Evolutionary conservation across 2,329 filamentous ascomycete species (phyloP).

Genomic region (Epichloe baconii): DNA sequence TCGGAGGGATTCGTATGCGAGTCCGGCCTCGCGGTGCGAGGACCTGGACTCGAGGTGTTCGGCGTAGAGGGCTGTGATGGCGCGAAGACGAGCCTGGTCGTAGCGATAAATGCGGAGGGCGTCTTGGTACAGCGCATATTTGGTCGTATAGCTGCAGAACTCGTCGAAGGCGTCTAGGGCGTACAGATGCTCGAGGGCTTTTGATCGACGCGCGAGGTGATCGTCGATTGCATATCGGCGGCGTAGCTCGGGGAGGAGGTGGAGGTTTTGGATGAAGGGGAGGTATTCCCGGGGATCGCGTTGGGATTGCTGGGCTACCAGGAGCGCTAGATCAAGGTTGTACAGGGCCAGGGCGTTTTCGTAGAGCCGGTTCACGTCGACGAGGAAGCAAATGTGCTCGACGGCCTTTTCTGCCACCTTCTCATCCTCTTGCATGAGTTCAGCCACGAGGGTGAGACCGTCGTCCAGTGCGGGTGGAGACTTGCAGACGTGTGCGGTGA

Average conservation of each 20-base stretch:
- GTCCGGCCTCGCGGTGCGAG: constrained; percentile 71
- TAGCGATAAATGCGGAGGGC: constrained; percentile 78
- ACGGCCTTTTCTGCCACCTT: constrained; percentile 75
- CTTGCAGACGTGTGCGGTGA: constrained; percentile 93
- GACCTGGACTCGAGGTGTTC: constrained; percentile 62
- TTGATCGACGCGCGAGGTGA: constrained; percentile 61
- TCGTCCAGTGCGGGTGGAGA: constrained; percentile 78
- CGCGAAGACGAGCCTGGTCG: constrained; percentile 49
- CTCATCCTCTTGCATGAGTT: constrained; percentile 54
- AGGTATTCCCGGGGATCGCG: constrained; percentile 92
- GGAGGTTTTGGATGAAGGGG: constrained; percentile 81
- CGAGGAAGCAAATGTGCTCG: constrained; percentile 94
- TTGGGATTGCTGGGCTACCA: constrained; percentile 92
- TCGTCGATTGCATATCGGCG: constrained; percentile 81
- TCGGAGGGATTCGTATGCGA: constrained; percentile 77
- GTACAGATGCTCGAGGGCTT: constrained; percentile 68
- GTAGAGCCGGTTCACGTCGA: constrained; percentile 84
- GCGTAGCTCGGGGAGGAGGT: constrained; percentile 56
- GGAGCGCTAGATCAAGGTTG: constrained; percentile 74
- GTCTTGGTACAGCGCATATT: constrained; percentile 65
- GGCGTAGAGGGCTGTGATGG: constrained; percentile 69
- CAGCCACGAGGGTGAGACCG: constrained; percentile 66
- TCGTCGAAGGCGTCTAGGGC: constrained; percentile 64
- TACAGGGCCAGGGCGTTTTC: constrained; percentile 85
- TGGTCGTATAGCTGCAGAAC: constrained; percentile 61